Evolutionary conservation across 495 filamentous ascomycete species (phyloP), one percentile per base, ranked within the genome.

Genomic region (Acidiella bohemica): DNA sequence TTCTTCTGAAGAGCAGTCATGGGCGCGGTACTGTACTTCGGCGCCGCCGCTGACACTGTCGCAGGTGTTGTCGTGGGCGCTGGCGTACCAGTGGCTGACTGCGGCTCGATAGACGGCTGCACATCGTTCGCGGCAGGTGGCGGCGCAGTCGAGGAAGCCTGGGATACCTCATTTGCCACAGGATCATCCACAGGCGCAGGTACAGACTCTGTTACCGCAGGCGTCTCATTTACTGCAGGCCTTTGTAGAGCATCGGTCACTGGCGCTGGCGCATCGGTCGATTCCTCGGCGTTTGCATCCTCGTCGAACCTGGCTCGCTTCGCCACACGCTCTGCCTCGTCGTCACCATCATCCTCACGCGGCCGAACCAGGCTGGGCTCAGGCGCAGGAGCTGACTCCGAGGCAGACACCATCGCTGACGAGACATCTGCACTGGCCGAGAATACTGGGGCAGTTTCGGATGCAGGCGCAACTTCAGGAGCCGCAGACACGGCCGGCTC

Each of bases 291-390:
- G 31, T 2, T 17, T 13, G 5, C n/a, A 12, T 46, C 44, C 8
- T 39, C 36, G 4, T 40, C 42, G 9, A 45, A 17, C 20, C 22
- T 22, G 26, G 21, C 45, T 8, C 47, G 73, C 60, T 93, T 93
- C 6, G 81, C 69, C 14, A 75, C 74, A 14, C 78, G 82, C 46
- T 81, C 82, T n/a, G 83, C 78, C 25, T 67, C 68, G 24, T 62
- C 66, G 40, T 86, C 73, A 24, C 73, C 76, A 3, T 67, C 59
- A 12, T 88, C 82, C 45, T 82, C 80, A 7, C 81, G 70, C 11
- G 36, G 42, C 20, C 47, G 30, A 4, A 51, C 47, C 10, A 51
- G 22, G 28, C 47, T 35, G 3, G 14, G 36, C 31, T 50, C 47
- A 4, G 35, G 2, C 20, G 36, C 14, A n/a, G 26, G 13, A 13